Conservation (phyloP, 192 early-diverging fungal genomes). For the Backusella psychrophila region DNA sequence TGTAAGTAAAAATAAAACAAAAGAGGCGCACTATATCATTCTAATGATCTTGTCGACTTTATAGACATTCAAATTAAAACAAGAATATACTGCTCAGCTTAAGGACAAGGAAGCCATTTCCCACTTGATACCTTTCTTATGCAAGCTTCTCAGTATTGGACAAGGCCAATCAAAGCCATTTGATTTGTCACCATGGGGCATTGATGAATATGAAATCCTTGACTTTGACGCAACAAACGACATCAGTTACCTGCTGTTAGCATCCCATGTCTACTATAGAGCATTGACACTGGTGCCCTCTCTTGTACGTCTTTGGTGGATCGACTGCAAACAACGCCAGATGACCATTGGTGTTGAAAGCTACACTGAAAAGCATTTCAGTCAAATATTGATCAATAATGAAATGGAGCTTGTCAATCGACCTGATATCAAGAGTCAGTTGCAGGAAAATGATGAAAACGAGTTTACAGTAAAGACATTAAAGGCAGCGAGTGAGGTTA, state of each 20-base stretch:
- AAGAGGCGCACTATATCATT: background rate
- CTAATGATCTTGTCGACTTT: background rate
- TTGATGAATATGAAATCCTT: slow-evolving; percentile 60
- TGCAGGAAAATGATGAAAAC: slow-evolving; percentile 51
- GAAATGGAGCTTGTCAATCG: slow-evolving; percentile 59
- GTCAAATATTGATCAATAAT: slow-evolving; percentile 53
- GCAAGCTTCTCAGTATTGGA: slow-evolving; percentile 64
- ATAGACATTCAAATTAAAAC: slow-evolving; percentile 67
- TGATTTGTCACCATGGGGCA: slow-evolving; percentile 68
- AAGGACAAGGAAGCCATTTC: slow-evolving; percentile 47
- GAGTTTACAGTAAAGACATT: slow-evolving; percentile 60
- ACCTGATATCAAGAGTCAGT: slow-evolving; percentile 40
- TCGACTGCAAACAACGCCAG: slow-evolving; percentile 77
- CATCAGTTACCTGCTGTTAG: slow-evolving; percentile 61
- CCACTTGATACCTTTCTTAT: slow-evolving; percentile 60
- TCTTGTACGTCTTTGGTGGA: slow-evolving; percentile 76
- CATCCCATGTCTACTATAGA: slow-evolving; percentile 73
- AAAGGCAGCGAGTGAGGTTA: slow-evolving; percentile 65
- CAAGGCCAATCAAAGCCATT: slow-evolving; percentile 46
- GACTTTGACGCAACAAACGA: slow-evolving; percentile 48
- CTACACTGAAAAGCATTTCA: slow-evolving; percentile 73
- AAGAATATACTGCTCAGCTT: slow-evolving; percentile 53
- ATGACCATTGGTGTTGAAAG: slow-evolving; percentile 69
- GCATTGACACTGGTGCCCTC: slow-evolving; percentile 61
- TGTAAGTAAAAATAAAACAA: slow-evolving; percentile 40